Evolutionary conservation across 2,329 filamentous ascomycete genomes (phyloP), one percentile per base, ranked within the genome.

Genomic region (Diaporthe velutina): DNA sequence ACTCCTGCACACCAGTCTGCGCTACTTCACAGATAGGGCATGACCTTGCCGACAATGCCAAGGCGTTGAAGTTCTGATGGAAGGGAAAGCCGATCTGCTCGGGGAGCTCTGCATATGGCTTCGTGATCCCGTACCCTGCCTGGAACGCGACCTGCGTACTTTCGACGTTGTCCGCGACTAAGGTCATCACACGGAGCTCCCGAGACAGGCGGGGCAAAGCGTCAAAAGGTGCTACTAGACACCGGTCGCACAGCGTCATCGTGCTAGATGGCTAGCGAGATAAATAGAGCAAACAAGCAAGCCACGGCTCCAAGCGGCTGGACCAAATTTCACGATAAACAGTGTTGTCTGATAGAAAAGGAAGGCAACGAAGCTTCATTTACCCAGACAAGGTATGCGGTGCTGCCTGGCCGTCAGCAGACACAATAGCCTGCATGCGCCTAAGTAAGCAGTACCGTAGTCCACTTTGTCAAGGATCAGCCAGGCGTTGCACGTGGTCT

Each of bases 21-120:
- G 55, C 60, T 57, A 73, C 19, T 6, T 48, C 10, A 12, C 71
- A 73, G 33, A 73, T 30, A 15, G 60, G 58, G 19, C 71, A 73
- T 9, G 28, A 66, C 58, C 30, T 35, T 4, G 71, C 58, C 25
- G 71, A 73, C 12, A 42, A 10, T 7, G 35, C 38, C 50, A 73
- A 25, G 28, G 71, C 38, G 4, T 54, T 12, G 5, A 73, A n/a
- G 28, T 38, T 40, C 38, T 48, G 2, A 15, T 66, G 71, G 13
- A 67, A 73, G 17, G 71, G 50, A 10, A 73, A 22, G 0, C 50
- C 60, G 33, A 61, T 42, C n/a, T 3, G n/a, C 15, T 61, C 35
- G 19, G 57, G 57, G 3, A 61, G 57, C n/a, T 61, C 35, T 61
- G 35, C 57, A 15, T 38, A 7, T 19, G 57, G n/a, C 13, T n/a